A percentile compares a stretch with the other conserved stretches of the same genome.
These are phyloP conservation scores for Phylloporus sp. DNA, from an alignment of 768 basidiomycete species.

Conservation along the genomic window DNA sequence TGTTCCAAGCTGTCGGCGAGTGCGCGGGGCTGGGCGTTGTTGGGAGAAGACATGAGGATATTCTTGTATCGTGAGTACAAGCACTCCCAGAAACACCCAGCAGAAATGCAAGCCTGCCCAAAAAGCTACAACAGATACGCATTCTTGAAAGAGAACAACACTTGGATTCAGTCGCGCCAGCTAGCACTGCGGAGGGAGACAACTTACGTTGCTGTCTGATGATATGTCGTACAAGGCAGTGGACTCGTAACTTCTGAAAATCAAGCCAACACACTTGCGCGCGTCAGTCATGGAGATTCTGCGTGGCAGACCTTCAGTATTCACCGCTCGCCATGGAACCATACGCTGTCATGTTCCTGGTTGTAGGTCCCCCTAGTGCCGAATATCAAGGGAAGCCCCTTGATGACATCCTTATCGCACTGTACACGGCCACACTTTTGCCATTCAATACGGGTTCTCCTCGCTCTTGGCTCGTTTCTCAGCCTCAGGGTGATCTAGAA, in stretches of 20 bases:
- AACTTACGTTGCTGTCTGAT: no score
- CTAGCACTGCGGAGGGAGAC: no score
- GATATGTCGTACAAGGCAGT: no score
- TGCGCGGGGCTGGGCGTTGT: no score
- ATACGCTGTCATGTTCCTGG: not conserved
- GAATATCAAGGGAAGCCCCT: slow-evolving; percentile 37
- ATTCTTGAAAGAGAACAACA: no score
- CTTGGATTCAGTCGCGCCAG: no score
- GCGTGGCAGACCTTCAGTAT: not conserved
- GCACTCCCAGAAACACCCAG: no score
- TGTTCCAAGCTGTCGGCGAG: not conserved
- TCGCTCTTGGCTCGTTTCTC: not conserved
- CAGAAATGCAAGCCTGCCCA: no score
- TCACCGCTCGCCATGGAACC: not conserved
- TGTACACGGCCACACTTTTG: not conserved
- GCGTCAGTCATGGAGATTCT: not conserved
- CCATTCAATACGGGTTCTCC: not conserved
- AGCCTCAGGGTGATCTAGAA: not conserved
- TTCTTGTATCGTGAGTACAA: no score
- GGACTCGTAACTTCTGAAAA: not conserved
- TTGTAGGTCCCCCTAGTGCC: slow-evolving; percentile 68
- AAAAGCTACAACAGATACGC: no score
- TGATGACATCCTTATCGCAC: not conserved
- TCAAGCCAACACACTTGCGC: not conserved
- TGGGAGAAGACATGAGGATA: no score